A percentile compares a stretch with the other conserved stretches of the same genome.
phyloP scores from a whole-genome alignment of 106 monocot species.

The Hemerocallis citrina region DNA sequence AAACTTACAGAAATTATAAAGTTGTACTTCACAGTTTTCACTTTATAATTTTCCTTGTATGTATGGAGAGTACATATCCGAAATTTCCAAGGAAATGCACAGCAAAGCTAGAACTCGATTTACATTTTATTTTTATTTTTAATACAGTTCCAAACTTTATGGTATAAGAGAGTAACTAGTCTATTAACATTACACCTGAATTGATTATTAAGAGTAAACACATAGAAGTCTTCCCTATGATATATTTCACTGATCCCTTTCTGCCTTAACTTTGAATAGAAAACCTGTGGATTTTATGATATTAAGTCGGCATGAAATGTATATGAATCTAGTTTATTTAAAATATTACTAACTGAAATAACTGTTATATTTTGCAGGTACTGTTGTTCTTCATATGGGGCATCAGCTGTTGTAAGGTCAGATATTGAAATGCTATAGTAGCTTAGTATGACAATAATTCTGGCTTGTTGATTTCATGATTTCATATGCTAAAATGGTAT shows the following conservation, averaged over 20 bases:
- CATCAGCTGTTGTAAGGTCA: slow-evolving; percentile 81
- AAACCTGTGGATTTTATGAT: background rate
- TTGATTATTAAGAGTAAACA: background rate
- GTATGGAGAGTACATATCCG: too few species aligned
- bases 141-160: too few species aligned
- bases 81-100: too few species aligned
- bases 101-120: too few species aligned
- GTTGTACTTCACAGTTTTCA: too few species aligned
- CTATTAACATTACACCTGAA: too few species aligned
- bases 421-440: slow-evolving; percentile 12
- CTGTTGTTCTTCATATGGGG: slow-evolving; percentile 81
- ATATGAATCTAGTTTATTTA: background rate
- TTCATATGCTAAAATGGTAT: background rate
- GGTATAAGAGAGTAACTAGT: too few species aligned
- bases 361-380: slow-evolving; percentile 35
- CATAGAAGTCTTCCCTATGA: background rate
- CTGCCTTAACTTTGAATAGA: background rate
- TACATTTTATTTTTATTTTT: too few species aligned
- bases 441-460: background rate
- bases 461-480: background rate
- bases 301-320: background rate
- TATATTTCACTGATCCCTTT: background rate
- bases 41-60: too few species aligned
- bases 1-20: background rate
- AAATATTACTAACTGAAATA: background rate